Evolutionary conservation across 352 stramenopile genomes (phyloP).

Genomic region (Plasmopara muralis): DNA sequence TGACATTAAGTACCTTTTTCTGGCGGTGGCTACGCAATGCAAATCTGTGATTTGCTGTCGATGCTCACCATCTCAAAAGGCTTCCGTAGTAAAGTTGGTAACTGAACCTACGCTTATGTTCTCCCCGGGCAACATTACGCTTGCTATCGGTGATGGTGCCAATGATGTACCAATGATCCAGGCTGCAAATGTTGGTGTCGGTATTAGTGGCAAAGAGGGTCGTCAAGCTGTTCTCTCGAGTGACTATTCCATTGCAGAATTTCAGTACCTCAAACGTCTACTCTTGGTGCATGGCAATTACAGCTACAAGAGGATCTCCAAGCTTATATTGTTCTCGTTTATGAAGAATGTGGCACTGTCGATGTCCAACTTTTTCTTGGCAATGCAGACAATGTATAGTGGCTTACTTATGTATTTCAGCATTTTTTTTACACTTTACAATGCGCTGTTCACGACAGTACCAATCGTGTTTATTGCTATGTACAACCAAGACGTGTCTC

Average conservation of each 20-base stretch:
- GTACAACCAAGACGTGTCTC: slow-evolving; percentile 88
- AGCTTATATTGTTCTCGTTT: slow-evolving; percentile 85
- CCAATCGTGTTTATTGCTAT: slow-evolving; percentile 87
- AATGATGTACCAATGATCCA: slow-evolving; percentile 89
- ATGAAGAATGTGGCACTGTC: slow-evolving; percentile 87
- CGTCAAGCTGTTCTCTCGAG: slow-evolving; percentile 80
- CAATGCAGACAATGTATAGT: slow-evolving; percentile 81
- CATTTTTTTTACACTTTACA: slow-evolving; percentile 88
- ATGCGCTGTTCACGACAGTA: slow-evolving; percentile 86
- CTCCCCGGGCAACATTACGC: slow-evolving; percentile 80
- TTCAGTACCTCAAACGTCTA: slow-evolving; percentile 75
- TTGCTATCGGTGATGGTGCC: slow-evolving; percentile 80
- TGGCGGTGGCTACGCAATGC: slow-evolving; percentile 82
- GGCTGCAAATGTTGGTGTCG: slow-evolving; percentile 77
- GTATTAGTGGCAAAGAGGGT: slow-evolving; percentile 83
- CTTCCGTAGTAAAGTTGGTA: slow-evolving; percentile 79
- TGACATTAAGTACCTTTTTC: slow-evolving; percentile 86
- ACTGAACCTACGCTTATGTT: slow-evolving; percentile 86
- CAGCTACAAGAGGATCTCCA: slow-evolving; percentile 88
- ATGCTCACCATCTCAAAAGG: slow-evolving; percentile 81
- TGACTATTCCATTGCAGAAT: slow-evolving; percentile 81
- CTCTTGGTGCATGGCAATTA: slow-evolving; percentile 85
- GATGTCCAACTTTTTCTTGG: slow-evolving; percentile 81
- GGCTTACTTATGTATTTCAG: slow-evolving; percentile 85
- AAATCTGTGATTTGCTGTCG: slow-evolving; percentile 87